phyloP scores from a whole-genome alignment of 495 filamentous ascomycete species.

The Penicillium pulvis region DNA sequence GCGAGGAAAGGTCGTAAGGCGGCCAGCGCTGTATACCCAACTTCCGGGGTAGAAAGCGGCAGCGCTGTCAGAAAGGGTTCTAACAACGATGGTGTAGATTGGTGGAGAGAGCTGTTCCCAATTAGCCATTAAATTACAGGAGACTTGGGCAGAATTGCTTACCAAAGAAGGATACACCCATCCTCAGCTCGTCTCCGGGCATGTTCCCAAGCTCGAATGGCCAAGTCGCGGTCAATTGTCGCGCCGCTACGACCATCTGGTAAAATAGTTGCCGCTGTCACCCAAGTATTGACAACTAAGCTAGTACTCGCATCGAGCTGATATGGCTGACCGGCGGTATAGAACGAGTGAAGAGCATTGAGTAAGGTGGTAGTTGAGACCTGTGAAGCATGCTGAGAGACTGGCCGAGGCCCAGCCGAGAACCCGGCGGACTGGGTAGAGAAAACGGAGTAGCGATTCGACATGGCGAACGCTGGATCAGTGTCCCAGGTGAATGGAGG shows the following conservation, averaged over 20 bases:
- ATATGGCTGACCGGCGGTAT: slow-evolving; percentile 78
- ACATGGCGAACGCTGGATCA: slow-evolving; percentile 49
- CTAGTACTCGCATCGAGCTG: slow-evolving; percentile 88
- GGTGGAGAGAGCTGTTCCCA: slow-evolving; percentile 72
- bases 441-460: slow-evolving; percentile 85
- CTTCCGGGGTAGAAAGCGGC: slow-evolving; percentile 72
- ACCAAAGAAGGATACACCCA: slow-evolving; percentile 90
- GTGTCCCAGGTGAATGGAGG: slow-evolving; percentile 9
- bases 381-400: slow-evolving; percentile 69
- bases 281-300: slow-evolving; percentile 93
- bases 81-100: slow-evolving; percentile 82
- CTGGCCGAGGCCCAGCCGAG: slow-evolving; percentile 49
- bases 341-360: slow-evolving; percentile 87
- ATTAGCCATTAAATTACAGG: not conserved
- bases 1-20: slow-evolving; percentile 83
- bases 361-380: slow-evolving; percentile 91
- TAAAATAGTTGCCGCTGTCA: slow-evolving; percentile 68
- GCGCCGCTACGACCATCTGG: slow-evolving; percentile 70
- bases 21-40: slow-evolving; percentile 73
- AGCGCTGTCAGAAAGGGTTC: slow-evolving; percentile 79
- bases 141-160: slow-evolving; percentile 24
- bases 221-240: slow-evolving; percentile 77
- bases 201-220: slow-evolving; percentile 92
- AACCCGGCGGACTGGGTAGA: slow-evolving; percentile 70
- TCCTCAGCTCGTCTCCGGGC: slow-evolving; percentile 92